Evolutionary conservation across 768 basidiomycete genomes (phyloP), one percentile per base, ranked within the genome.

Genomic region (Russula lepida): DNA sequence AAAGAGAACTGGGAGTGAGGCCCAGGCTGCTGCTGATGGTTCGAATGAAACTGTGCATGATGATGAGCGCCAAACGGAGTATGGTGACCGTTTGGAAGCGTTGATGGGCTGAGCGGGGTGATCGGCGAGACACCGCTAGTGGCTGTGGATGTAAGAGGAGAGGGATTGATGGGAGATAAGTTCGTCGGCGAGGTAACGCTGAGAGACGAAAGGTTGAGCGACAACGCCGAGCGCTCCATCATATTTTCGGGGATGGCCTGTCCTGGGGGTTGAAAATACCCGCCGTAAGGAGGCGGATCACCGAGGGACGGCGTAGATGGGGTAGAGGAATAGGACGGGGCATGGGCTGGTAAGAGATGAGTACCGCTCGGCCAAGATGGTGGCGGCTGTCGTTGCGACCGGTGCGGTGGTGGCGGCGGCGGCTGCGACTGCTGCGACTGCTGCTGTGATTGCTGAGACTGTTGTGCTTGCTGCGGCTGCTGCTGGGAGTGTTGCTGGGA

Each of bases 131-230:
- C 69, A 53, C 70, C 68, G 39, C 71, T 70, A 46, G 68, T 70
- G 59, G 71, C 72, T 64, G 61, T 76, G 64, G 65, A 75, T 63
- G 73, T 69, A 46, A 67, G 67, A 28, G 77, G 72, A 53, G 77
- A 77, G 8, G 78, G 77, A 21, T 77, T 80, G 69, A 83, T 80
- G 48, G 87, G 85, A 13, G 85, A 86, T 56, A 84, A 76, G 62
- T 81, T 81, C 8, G 83, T 77, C 9, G 86, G 85, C 23, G 85
- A 86, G 44, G 84, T 72, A 57, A 89, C 86, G 53, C 81, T 76
- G 55, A 89, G 79, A 1, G 80, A 78, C 27, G 82, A 83, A 59
- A 90, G 76, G 69, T 88, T 89, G 69, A 89, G 80, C 32, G 84
- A 81, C 47, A 89, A 76, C 1, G 76, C 69, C 37, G 78, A 72